Evolutionary conservation across 2,329 filamentous ascomycete genomes (phyloP), one percentile per base, ranked within the genome.

Genomic region (Talaromyces sp.): DNA sequence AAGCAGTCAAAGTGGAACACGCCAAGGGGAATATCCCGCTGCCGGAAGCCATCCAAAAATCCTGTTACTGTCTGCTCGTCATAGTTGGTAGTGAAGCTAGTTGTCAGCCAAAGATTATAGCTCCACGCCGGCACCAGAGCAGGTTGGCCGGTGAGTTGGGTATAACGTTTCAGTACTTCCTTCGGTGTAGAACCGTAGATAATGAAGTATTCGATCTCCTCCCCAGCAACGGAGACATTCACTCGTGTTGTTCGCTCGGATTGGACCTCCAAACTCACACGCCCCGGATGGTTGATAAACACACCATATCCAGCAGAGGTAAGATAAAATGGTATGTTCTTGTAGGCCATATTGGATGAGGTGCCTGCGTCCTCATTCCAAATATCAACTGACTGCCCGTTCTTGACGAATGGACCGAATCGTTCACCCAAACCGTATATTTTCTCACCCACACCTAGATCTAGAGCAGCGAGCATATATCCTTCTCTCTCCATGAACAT

Each of bases 1-100:
- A 91, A 92, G 75, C 87, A 90, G 73, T 92, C 89, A 68, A 89
- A 92, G 74, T 92, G 90, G 75, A 92, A 91, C 2, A 91, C 88
- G 43, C 89, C 86, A 1, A 92, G 83, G 0, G 87, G 86, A 16
- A 89, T 89, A 56, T 85, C 83, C 1, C 87, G 84, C 58, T 84
- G 80, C 67, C 83, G 84, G 86, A 92, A 91, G 10, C 88, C 88
- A 69, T 90, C 85, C 24, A 91, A 82, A 75, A 91, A 91, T 7
- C 74, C 71, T 52, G 81, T 86, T 27, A 91, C 89, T 0, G 89
- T 91, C 22, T 82, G 74, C 74, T 91, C 89, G 68, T 90, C 87
- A 72, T 92, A 92, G 68, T 86, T 85, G 2, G 89, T 91, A 2
- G 89, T 91, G 76, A 91, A 92, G 67, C 75, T 78, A 0, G 90